These are phyloP conservation scores for Hyaloscypha hepaticicola DNA, from an alignment of 495 filamentous ascomycete genomes.

Conservation along the genomic window DNA sequence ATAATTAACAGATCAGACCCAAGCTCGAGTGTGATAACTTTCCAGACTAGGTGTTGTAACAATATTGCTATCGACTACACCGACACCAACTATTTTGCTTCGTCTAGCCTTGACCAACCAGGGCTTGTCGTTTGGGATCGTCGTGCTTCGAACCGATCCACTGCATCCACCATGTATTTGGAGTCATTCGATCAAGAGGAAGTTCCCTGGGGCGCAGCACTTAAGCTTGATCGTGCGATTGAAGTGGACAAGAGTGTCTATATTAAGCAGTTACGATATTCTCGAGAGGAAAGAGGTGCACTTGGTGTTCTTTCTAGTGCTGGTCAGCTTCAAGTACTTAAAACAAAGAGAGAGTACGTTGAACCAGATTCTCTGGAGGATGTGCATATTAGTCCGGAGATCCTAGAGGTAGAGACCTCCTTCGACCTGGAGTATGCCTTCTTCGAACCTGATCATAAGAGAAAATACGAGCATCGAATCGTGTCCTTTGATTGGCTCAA, in stretches of 20 bases:
- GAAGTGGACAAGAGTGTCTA: conserved; percentile 49
- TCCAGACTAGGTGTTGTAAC: conserved; percentile 81
- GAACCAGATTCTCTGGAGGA: conserved; percentile 39
- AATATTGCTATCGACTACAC: conserved; percentile 87
- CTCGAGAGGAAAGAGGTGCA: conserved; percentile 66
- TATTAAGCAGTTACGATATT: conserved; percentile 81
- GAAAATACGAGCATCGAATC: conserved; percentile 60
- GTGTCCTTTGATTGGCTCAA: conserved; percentile 87
- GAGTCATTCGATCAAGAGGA: conserved; percentile 49
- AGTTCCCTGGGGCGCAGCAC: conserved; percentile 55
- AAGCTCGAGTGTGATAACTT: conserved; percentile 53
- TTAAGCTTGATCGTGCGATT: conserved; percentile 68
- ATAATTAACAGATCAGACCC: conserved; percentile 44
- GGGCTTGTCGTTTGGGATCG: conserved; percentile 87
- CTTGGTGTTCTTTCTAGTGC: conserved; percentile 75
- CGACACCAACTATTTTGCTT: conserved; percentile 93
- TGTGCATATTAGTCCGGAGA: conserved; percentile 45
- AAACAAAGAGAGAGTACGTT: conserved; percentile 63
- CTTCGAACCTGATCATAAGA: conserved; percentile 38
- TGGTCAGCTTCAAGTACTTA: conserved; percentile 73
- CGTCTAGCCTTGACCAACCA: conserved; percentile 63
- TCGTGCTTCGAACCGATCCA: conserved; percentile 57
- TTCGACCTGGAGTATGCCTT: conserved; percentile 53
- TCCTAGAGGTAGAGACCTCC: conserved; percentile 51
- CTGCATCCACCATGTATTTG: conserved; percentile 44